These are phyloP conservation scores for Metarhizium anisopliae DNA, from an alignment of 2,329 filamentous ascomycete genomes.

Conservation along the genomic window DNA sequence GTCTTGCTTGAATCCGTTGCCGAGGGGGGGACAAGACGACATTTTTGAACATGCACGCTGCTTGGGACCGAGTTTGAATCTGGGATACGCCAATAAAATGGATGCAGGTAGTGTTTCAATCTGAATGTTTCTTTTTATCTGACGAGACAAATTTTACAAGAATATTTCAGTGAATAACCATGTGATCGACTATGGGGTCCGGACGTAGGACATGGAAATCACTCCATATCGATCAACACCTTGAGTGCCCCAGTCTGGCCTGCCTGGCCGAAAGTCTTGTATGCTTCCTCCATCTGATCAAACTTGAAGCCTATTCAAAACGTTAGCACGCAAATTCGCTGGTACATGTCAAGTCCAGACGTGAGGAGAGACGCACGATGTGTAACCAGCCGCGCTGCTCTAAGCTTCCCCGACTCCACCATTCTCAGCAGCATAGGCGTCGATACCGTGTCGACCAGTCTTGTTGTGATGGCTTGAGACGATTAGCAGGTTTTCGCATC, in stretches of 20 bases:
- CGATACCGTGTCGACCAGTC: conserved; percentile 36
- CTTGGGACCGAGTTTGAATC: too few relatives aligned
- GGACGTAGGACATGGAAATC: neutral
- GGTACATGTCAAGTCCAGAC: neutral
- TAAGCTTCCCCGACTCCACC: conserved; percentile 29
- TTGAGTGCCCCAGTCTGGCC: conserved; percentile 34
- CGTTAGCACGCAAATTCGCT: neutral
- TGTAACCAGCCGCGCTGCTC: conserved; percentile 34
- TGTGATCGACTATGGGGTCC: too few relatives aligned
- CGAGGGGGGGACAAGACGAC: too few relatives aligned
- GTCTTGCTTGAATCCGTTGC: too few relatives aligned
- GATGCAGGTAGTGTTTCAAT: too few relatives aligned
- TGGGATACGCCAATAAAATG: too few relatives aligned
- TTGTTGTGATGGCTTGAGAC: conserved; percentile 32
- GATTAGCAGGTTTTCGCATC: neutral
- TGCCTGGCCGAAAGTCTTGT: conserved; percentile 32
- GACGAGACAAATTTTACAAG: too few relatives aligned
- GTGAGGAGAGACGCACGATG: conserved; percentile 25
- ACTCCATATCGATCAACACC: conserved; percentile 25
- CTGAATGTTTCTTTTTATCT: too few relatives aligned
- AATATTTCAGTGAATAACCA: too few relatives aligned
- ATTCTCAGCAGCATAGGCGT: conserved; percentile 41
- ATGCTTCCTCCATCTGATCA: conserved; percentile 32
- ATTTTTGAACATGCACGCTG: too few relatives aligned
- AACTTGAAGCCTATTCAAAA: conserved; percentile 28